These are phyloP conservation scores for Pseudoperonospora humuli DNA, from an alignment of 352 stramenopile genomes.

Conservation along the genomic window DNA sequence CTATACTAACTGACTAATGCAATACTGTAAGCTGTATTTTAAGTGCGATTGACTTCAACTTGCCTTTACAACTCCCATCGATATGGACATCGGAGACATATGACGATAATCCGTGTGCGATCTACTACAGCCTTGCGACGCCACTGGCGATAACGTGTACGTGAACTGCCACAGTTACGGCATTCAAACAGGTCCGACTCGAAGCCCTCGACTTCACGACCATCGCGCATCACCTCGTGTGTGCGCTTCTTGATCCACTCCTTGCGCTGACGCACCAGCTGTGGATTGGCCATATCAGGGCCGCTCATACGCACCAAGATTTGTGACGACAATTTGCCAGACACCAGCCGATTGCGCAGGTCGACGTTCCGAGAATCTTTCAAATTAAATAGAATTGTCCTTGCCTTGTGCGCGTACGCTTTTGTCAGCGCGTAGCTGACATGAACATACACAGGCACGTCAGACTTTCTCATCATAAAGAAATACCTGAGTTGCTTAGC, in stretches of 20 bases:
- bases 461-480: background rate
- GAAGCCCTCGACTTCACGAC: slow-evolving; percentile 54
- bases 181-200: slow-evolving; percentile 80
- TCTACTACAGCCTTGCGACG: slow-evolving; percentile 80
- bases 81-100: slow-evolving; percentile 68
- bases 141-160: slow-evolving; percentile 75
- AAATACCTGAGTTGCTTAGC: too few relatives aligned
- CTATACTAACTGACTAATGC: background rate
- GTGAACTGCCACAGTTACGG: slow-evolving; percentile 61
- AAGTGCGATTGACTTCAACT: slow-evolving; percentile 1
- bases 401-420: slow-evolving; percentile 70
- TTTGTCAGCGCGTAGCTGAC: slow-evolving; percentile 60
- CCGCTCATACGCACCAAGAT: slow-evolving; percentile 71
- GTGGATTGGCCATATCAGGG: slow-evolving; percentile 79
- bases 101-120: slow-evolving; percentile 74
- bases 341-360: slow-evolving; percentile 61
- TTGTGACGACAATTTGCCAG: slow-evolving; percentile 39
- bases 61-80: slow-evolving; percentile 62
- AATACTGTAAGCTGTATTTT: background rate
- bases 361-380: slow-evolving; percentile 62
- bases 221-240: slow-evolving; percentile 73
- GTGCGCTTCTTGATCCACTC: slow-evolving; percentile 84
- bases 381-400: slow-evolving; percentile 78
- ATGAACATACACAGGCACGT: background rate
- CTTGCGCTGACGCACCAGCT: slow-evolving; percentile 69